A percentile compares a stretch with the other conserved stretches of the same genome.
Evolutionary conservation across 2,329 filamentous ascomycete genomes (phyloP).

Genomic region (Penicillium sp.): DNA sequence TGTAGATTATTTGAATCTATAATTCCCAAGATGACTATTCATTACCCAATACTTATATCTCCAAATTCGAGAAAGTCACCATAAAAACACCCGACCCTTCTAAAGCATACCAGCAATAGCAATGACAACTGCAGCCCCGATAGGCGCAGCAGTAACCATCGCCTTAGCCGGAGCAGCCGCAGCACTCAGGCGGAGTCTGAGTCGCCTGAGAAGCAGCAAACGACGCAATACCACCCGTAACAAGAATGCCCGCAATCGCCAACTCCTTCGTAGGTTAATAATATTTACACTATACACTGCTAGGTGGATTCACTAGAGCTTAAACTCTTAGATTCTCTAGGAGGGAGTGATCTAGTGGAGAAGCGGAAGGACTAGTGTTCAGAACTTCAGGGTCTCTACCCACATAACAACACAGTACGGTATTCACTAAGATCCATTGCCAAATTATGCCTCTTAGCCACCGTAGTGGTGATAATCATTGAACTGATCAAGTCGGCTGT

Average conservation of each 20-base stretch:
- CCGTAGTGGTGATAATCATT: neutral
- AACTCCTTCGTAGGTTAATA: neutral
- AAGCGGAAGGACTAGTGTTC: too few relatives aligned
- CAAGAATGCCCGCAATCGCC: neutral
- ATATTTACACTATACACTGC: too few relatives aligned
- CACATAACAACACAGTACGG: too few relatives aligned
- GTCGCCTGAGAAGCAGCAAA: neutral
- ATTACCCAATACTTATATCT: neutral
- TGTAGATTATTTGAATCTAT: neutral
- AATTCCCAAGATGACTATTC: neutral
- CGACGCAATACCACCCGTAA: neutral
- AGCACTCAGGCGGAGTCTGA: neutral
- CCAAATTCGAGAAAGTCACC: too few relatives aligned
- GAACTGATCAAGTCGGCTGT: neutral
- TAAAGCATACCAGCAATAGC: conserved; percentile 4
- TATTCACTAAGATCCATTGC: too few relatives aligned
- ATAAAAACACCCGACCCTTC: neutral
- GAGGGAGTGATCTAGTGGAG: too few relatives aligned
- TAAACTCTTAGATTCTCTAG: too few relatives aligned
- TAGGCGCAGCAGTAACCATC: neutral
- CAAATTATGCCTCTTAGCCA: too few relatives aligned
- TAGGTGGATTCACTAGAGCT: too few relatives aligned
- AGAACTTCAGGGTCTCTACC: too few relatives aligned
- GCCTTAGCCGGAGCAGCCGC: neutral
- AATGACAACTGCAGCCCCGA: neutral